phyloP scores from a whole-genome alignment of 129 eudicot species.

The Lactuca saligna region DNA sequence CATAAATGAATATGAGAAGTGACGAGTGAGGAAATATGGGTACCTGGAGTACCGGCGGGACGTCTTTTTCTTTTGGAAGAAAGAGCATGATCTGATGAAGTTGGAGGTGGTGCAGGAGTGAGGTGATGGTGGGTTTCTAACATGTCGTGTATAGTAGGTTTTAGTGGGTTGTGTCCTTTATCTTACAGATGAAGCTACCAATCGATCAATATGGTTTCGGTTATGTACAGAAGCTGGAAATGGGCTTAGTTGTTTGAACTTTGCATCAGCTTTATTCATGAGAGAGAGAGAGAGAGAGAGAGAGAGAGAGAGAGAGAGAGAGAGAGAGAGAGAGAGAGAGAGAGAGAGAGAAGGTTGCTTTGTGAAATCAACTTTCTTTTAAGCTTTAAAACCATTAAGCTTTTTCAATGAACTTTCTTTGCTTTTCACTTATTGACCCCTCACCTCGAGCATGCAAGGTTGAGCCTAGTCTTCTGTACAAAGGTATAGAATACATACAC shows the following conservation, averaged over 20 bases:
- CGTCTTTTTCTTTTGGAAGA: constrained; percentile 54
- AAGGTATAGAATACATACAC: constrained; percentile 16
- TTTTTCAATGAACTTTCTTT: constrained; percentile 53
- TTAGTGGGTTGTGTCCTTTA: constrained; percentile 20
- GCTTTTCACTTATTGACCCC: constrained; percentile 49
- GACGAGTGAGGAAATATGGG: background rate
- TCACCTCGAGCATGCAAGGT: constrained; percentile 71
- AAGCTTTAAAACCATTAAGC: constrained; percentile 46
- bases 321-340: background rate
- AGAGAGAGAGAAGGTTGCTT: constrained; percentile 34
- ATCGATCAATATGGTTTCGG: constrained; percentile 32
- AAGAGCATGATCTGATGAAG: constrained; percentile 48
- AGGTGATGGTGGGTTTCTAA: constrained; percentile 44
- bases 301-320: too few species aligned
- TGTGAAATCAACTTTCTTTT: constrained; percentile 41
- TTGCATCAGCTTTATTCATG: constrained; percentile 24
- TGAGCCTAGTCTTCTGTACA: constrained; percentile 56
- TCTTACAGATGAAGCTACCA: constrained; percentile 27
- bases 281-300: constrained; percentile 5
- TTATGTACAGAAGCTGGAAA: constrained; percentile 25
- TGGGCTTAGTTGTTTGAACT: constrained; percentile 22
- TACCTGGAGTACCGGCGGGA: constrained; percentile 73
- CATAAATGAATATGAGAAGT: too few species aligned
- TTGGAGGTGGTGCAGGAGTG: constrained; percentile 27
- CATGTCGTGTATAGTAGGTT: constrained; percentile 42